Evolutionary conservation across 331 rosid species (phyloP), one percentile per base, ranked within the genome.

Genomic region (Pyrus hybrid): DNA sequence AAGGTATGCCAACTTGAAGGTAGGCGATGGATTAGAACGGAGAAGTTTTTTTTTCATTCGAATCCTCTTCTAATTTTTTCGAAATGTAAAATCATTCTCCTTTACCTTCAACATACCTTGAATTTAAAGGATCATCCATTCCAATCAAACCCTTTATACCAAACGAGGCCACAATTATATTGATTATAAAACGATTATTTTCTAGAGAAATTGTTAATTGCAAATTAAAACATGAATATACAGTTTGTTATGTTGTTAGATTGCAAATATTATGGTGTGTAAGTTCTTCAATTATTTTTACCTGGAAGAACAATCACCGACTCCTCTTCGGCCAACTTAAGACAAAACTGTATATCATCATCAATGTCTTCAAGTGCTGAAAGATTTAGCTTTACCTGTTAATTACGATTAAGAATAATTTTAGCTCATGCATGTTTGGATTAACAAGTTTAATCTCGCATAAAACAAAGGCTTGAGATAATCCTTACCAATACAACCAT

Each of bases 321-420:
- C 63, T 85, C 85, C 80, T 85, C 86, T 74, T 71, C 73, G 30
- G 85, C 80, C 74, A 82, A 77, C 81, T 85, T 68, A 4, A 80
- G 56, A 77, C 89, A 82, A 63, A 82, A 85, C 20, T 82, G 87
- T 71, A 64, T 53, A 75, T 84, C 91, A 62, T 80, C 86, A 18
- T 65, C 47, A 68, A 80, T 82, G 70, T 45, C 82, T 75, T 87
- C 87, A 71, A 87, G 69, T 35, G 56, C 49, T n/a, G 76, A 56
- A 4, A 72, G 8, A 53, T 87, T 73, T 57, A 84, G 73, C 71
- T 87, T 75, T 13, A 77, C 88, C 91, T 77, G 83, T 4, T 10
- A 41, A 41, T 41, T 41, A 41, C 4, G 4, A 41, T 41, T 41
- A 41, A 41, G 45, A 41, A 41, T 41, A 10, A 41, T 37, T 41